Conservation (phyloP, 2,329 filamentous ascomycete species). For the Colletotrichum salicis region DNA sequence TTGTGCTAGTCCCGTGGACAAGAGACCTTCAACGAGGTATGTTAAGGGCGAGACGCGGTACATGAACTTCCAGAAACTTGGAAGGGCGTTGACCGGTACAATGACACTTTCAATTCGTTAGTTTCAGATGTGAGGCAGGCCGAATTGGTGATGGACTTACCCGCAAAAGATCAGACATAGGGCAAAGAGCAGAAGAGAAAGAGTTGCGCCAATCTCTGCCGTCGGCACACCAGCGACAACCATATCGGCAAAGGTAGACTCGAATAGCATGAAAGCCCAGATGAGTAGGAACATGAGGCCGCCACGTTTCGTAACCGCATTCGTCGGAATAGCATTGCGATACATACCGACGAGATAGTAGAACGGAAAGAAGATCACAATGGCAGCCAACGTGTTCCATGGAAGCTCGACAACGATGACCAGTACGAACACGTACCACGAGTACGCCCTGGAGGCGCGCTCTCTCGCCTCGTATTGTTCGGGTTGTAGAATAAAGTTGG, state of each 20-base stretch:
- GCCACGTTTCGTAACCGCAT: slow-evolving; percentile 50
- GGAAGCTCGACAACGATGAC: slow-evolving; percentile 74
- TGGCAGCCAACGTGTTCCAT: slow-evolving; percentile 69
- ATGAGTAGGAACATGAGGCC: slow-evolving; percentile 73
- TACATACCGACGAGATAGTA: slow-evolving; percentile 74
- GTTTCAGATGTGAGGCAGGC: no score
- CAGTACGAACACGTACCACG: slow-evolving; percentile 73
- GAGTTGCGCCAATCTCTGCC: slow-evolving; percentile 71
- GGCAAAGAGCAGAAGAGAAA: slow-evolving; percentile 70
- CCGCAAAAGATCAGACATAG: slow-evolving; percentile 69
- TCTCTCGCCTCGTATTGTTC: slow-evolving; percentile 75
- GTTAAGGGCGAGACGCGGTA: slow-evolving; percentile 75
- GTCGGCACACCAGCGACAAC: slow-evolving; percentile 69
- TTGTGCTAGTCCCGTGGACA: slow-evolving; percentile 46
- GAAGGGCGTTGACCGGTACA: slow-evolving; percentile 64
- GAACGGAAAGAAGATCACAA: slow-evolving; percentile 72
- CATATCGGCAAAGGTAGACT: slow-evolving; percentile 72
- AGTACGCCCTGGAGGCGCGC: slow-evolving; percentile 71
- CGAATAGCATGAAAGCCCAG: slow-evolving; percentile 71
- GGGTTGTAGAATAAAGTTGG: slow-evolving; percentile 73
- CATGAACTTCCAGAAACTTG: slow-evolving; percentile 78
- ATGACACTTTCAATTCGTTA: slow-evolving; percentile 61
- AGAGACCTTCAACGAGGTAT: slow-evolving; percentile 72
- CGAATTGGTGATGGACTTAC: slow-evolving; percentile 18
- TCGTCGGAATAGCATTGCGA: slow-evolving; percentile 54